Evolutionary conservation across 2,329 filamentous ascomycete species (phyloP).

Genomic region (Hortaea werneckii): DNA sequence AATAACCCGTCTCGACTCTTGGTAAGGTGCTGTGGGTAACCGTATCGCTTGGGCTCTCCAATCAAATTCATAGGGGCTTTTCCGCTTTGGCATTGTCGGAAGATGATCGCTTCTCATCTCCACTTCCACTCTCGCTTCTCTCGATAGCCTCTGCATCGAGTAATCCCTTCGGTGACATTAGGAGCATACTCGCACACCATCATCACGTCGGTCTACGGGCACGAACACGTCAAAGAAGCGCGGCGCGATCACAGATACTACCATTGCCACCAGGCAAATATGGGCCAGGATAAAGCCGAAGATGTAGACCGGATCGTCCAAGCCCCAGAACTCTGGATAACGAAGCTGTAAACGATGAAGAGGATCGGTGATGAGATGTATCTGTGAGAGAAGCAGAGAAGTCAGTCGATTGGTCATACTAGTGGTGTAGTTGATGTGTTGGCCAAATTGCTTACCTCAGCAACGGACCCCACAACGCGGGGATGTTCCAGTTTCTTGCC

Average conservation of each 20-base stretch:
- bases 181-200: constrained; percentile 26
- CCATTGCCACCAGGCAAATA: constrained; percentile 37
- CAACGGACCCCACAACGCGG: constrained; percentile 41
- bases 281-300: constrained; percentile 42
- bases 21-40: no score
- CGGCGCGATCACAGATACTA: constrained; percentile 42
- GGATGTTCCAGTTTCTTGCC: constrained; percentile 50
- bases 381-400: constrained; percentile 15
- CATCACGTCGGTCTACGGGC: constrained; percentile 35
- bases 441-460: constrained; percentile 12
- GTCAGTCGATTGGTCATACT: no score
- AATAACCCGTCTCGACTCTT: no score
- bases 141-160: not conserved
- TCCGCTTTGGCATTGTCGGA: no score
- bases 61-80: no score
- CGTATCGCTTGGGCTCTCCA: no score
- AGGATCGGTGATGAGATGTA: constrained; percentile 42
- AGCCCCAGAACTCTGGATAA: constrained; percentile 41
- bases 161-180: not conserved
- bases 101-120: not conserved
- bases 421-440: no score
- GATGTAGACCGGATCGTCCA: constrained; percentile 43
- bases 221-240: constrained; percentile 46
- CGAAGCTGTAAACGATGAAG: constrained; percentile 43
- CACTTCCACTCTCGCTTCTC: not conserved